These are phyloP conservation scores for Fulvia fulva DNA, from an alignment of 2,329 filamentous ascomycete species.

Conservation along the genomic window DNA sequence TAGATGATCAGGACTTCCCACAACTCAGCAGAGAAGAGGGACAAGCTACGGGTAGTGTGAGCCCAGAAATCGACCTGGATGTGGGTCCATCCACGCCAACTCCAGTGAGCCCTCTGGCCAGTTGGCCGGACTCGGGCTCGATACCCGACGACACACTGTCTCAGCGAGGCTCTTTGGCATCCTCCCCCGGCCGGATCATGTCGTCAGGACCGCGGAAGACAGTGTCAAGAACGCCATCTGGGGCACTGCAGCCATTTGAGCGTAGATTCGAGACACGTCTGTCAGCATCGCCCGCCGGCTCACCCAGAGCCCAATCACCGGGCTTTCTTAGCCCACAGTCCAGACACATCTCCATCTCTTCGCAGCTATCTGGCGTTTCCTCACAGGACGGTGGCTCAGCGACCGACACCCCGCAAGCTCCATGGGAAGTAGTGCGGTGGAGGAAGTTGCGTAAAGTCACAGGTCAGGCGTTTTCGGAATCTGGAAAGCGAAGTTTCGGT, in stretches of 20 bases:
- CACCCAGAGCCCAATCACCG: constrained; percentile 70
- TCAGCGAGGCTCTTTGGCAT: constrained; percentile 58
- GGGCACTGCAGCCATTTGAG: constrained; percentile 89
- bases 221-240: constrained; percentile 65
- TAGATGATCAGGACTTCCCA: constrained; percentile 23
- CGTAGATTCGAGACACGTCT: constrained; percentile 88
- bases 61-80: constrained; percentile 13
- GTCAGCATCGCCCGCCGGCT: constrained; percentile 56
- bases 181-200: constrained; percentile 69
- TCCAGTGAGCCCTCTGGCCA: constrained; percentile 46
- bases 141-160: constrained; percentile 82
- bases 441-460: constrained; percentile 88
- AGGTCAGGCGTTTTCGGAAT: constrained; percentile 85
- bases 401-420: constrained; percentile 59
- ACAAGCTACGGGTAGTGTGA: background rate
- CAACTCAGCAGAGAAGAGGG: constrained; percentile 16
- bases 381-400: constrained; percentile 58
- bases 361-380: constrained; percentile 59
- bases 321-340: constrained; percentile 74
- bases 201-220: constrained; percentile 59
- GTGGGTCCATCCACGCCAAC: constrained; percentile 22
- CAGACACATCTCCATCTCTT: constrained; percentile 52
- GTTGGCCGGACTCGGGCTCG: constrained; percentile 67
- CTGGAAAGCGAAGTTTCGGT: constrained; percentile 88
- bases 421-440: constrained; percentile 98